Evolutionary conservation across 331 rosid species (phyloP).

Genomic region (Ulmus americana): DNA sequence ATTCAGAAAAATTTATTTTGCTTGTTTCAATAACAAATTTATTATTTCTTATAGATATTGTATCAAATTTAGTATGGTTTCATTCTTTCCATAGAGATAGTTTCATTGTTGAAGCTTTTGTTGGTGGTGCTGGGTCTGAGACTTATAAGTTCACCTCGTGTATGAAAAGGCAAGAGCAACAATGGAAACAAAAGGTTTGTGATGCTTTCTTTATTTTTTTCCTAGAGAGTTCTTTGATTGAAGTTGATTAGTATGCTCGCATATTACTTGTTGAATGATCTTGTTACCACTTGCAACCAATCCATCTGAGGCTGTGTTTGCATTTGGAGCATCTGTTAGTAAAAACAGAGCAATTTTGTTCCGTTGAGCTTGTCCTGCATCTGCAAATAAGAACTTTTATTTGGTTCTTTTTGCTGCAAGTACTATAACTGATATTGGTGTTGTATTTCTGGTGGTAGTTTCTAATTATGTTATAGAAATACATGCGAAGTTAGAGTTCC

Average conservation of each 20-base stretch:
- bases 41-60: neutral
- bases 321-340: neutral
- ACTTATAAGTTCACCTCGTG: neutral
- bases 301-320: neutral
- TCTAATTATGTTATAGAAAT: neutral
- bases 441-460: neutral
- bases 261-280: neutral
- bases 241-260: neutral
- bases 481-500: neutral
- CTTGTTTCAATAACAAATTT: neutral
- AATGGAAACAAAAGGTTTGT: neutral
- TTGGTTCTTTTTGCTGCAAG: neutral
- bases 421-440: neutral
- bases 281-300: neutral
- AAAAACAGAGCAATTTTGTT: neutral
- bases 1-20: neutral
- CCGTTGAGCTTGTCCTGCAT: neutral
- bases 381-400: neutral
- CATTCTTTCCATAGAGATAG: neutral
- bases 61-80: neutral
- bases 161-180: neutral
- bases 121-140: neutral
- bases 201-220: neutral
- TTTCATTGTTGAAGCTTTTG: neutral
- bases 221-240: neutral